A percentile compares a stretch with the other conserved stretches of the same genome.
These are phyloP conservation scores for Sugiyamaella mastotermitis DNA, from an alignment of 805 yeast species.

Conservation along the genomic window DNA sequence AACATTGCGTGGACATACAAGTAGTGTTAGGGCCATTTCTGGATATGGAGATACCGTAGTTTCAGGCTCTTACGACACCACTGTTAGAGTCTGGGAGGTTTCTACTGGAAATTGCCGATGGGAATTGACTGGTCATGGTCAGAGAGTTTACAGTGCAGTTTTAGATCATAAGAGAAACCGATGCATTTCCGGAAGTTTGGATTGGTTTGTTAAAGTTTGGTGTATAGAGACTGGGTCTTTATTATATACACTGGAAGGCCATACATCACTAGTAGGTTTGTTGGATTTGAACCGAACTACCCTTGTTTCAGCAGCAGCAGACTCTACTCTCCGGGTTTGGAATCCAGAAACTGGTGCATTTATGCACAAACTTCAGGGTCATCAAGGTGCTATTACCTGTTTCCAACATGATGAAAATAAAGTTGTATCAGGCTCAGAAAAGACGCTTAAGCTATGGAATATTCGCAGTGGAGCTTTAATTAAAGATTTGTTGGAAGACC, in stretches of 20 bases:
- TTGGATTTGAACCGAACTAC: conserved; percentile 69
- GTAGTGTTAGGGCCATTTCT: conserved; percentile 78
- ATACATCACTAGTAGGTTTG: conserved; percentile 83
- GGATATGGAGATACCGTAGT: conserved; percentile 80
- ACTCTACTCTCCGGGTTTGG: conserved; percentile 88
- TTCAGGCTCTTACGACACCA: conserved; percentile 86
- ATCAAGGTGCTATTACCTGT: conserved; percentile 84
- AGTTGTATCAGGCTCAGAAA: conserved; percentile 84
- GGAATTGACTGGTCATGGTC: conserved; percentile 76
- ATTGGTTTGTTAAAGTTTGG: conserved; percentile 85
- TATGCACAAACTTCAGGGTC: conserved; percentile 68
- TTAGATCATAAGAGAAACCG: conserved; percentile 68
- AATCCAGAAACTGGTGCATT: conserved; percentile 67
- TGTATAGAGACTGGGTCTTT: conserved; percentile 71
- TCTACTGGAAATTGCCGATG: conserved; percentile 65
- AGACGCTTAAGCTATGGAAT: conserved; percentile 84
- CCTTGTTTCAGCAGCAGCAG: conserved; percentile 93
- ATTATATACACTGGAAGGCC: conserved; percentile 72
- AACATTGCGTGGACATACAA: conserved; percentile 68
- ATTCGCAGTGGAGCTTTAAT: conserved; percentile 70
- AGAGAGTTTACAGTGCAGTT: conserved; percentile 83
- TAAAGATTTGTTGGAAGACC: conserved; percentile 62
- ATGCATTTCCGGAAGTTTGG: conserved; percentile 90
- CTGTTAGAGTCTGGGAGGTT: conserved; percentile 89
- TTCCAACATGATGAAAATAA: conserved; percentile 82